Conservation (phyloP, 306 rosid genomes). For the Luffa acutangula region DNA sequence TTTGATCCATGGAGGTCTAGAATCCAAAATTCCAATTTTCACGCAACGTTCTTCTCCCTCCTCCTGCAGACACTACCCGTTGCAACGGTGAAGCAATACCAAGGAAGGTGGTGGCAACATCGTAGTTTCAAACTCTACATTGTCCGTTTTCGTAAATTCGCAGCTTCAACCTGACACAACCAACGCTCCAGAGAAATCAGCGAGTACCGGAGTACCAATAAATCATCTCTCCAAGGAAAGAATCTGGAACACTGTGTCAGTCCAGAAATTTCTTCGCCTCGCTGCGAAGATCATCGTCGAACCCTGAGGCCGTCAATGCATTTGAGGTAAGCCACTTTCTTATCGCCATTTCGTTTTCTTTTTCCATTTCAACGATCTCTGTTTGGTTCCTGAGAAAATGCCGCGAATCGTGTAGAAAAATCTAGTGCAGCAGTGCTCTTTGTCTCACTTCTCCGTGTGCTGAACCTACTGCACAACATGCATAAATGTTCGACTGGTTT, state of each 20-base stretch:
- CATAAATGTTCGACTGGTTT: not conserved
- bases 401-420: not conserved
- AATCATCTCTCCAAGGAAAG: not conserved
- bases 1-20: no score
- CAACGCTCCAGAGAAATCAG: constrained; percentile 3
- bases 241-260: not conserved
- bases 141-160: not conserved
- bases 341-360: not conserved
- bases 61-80: not conserved
- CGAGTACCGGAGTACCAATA: not conserved
- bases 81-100: not conserved
- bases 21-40: not conserved
- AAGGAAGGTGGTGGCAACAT: not conserved
- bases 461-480: not conserved
- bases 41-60: not conserved
- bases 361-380: not conserved
- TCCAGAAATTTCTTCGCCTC: not conserved
- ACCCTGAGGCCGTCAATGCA: not conserved
- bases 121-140: not conserved
- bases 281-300: not conserved
- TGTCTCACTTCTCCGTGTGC: not conserved
- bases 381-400: constrained; percentile 16
- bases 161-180: not conserved
- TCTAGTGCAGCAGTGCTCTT: not conserved
- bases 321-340: not conserved